Base-by-base conservation (phyloP, 2,329 filamentous ascomycete species). In the Sarocladium strictum region DNA sequence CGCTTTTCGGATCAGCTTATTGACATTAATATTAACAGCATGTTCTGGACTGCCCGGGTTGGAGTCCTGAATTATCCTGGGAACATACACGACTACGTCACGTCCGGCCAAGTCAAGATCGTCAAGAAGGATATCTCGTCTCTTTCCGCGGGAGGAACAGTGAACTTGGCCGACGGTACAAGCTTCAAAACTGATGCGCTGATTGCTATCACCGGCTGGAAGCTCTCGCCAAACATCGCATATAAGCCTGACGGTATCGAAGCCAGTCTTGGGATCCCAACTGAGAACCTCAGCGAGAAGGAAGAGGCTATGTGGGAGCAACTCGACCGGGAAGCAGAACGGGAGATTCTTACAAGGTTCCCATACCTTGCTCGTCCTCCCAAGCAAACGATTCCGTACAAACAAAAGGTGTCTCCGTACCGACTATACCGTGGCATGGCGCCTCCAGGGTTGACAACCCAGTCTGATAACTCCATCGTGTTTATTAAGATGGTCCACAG, bases 171-270 rank as follows among this genome's bases (percentile, higher is more conserved):
- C 0, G 70, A 69, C 12, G 76, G 75, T 0, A 67, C 66, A 0
- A 55, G 57, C 0, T 54, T 81, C 1, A 58, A 69, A 1, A 66
- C 75, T 0, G 76, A 81, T 56, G 73, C 69, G 0, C 59, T 83
- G 0, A 66, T 82, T 7, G 78, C 73, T 55, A 71, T 73, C 1
- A 83, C 79, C 0, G 80, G 80, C 1, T 83, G 79, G 79, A 71
- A 73, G 53, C 23, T 47, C 23, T 47, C 43, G 15, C 43, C 43
- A 29, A 47, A 47, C 23, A 24, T 47, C 12, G 9, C 27, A 17
- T 47, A 47, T 15, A 47, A 47, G 24, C 43, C 43, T n/a, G 43
- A 47, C 11, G 43, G 43, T 3, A 47, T 47, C 43, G 43, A 47
- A 9, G 43, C 43, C n/a, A 47, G 43, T 24, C 21, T 47, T 27